phyloP scores from a whole-genome alignment of 2,329 filamentous ascomycete species.

The Bipolaris zeicola region DNA sequence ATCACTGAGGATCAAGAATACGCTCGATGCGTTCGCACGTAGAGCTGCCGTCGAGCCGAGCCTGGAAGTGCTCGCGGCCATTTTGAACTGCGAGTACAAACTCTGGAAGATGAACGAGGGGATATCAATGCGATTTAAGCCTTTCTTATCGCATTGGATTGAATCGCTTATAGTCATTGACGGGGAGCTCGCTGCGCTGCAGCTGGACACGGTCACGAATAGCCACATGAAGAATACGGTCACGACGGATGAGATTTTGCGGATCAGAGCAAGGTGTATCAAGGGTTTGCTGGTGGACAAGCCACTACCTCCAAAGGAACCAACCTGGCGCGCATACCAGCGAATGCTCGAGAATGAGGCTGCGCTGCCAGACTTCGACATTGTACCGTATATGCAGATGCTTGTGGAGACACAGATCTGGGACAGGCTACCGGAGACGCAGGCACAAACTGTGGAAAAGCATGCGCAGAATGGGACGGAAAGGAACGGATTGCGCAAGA shows the following conservation, averaged over 20 bases:
- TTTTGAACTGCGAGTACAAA: slow-evolving; percentile 46
- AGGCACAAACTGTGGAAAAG: slow-evolving; percentile 1
- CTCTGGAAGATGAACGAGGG: slow-evolving; percentile 40
- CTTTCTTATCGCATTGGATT: slow-evolving; percentile 50
- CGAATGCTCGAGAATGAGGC: slow-evolving; percentile 17
- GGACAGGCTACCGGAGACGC: slow-evolving; percentile 29
- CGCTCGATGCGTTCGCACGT: slow-evolving; percentile 37
- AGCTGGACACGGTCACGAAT: not conserved
- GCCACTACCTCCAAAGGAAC: slow-evolving; percentile 2
- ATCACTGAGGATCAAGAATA: slow-evolving; percentile 38
- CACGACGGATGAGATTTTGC: slow-evolving; percentile 24
- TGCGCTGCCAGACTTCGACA: slow-evolving; percentile 26
- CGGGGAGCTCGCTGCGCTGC: not conserved
- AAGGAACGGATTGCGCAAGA: not conserved
- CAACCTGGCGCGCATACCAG: slow-evolving; percentile 25
- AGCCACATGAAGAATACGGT: slow-evolving; percentile 8
- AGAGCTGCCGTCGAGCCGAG: slow-evolving; percentile 25
- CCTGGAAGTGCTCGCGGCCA: slow-evolving; percentile 29
- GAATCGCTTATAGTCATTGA: slow-evolving; percentile 38
- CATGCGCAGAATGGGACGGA: not conserved
- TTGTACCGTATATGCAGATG: slow-evolving; percentile 40
- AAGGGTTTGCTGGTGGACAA: slow-evolving; percentile 29
- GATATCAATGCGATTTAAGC: slow-evolving; percentile 43
- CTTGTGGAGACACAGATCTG: slow-evolving; percentile 47
- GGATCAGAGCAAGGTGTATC: slow-evolving; percentile 33